Evolutionary conservation across 306 rosid genomes (phyloP), one percentile per base, ranked within the genome.

Genomic region (Fragaria vesca): DNA sequence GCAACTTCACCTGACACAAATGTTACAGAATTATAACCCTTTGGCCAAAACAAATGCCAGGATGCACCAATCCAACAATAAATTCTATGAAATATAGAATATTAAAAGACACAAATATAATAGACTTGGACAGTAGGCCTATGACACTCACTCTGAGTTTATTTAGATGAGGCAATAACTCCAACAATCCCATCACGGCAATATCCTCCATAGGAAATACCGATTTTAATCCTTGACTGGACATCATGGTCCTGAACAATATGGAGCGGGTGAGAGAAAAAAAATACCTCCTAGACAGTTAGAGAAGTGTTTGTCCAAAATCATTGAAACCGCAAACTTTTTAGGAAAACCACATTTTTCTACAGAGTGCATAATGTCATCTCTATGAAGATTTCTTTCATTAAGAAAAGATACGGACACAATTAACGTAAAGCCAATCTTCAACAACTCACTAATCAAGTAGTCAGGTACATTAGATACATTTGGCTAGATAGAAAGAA

Each of bases 141-240:
- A 73, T 83, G 40, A 61, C 21, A 85, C 98, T 92, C 86, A 94
- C 98, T 81, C 89, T 82, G 80, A 95, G 55, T 63, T 77, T 85
- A 81, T 78, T 79, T 62, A 95, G 81, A 86, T 91, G 92, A 1
- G 97, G 97, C 86, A 91, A 73, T 42, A 95, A 81, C 87, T 95
- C 97, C 98, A 89, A 95, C 79, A 91, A 85, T 54, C 98, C 97
- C 98, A 95, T 92, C 69, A 95, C 93, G 0, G 98, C 84, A 69
- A 92, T 91, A 81, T 91, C 96, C 79, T 95, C 97, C 69, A 95
- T 83, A 15, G 88, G 97, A 86, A 91, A 92, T 78, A 87, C 75
- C 60, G 97, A 86, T 45, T 81, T 81, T 79, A 95, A 77, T 24
- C 97, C 97, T 79, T 95, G 90, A 79, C 79, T 80, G 66, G 81